phyloP scores from a whole-genome alignment of 1,139 yeast species.

The Yueomyces sp. region DNA sequence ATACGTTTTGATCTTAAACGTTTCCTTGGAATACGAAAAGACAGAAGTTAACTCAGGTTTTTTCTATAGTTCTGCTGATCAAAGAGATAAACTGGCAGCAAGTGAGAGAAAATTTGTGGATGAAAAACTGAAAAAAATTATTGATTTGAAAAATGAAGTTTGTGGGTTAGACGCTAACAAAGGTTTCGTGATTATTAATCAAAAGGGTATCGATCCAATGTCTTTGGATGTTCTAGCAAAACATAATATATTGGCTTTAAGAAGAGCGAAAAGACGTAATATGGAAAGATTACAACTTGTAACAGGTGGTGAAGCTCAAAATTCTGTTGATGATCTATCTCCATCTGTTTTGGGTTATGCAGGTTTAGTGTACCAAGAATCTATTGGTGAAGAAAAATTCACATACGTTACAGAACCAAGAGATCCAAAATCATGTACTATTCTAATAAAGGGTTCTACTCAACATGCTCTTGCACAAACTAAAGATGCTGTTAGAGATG shows the following conservation, averaged over 20 bases:
- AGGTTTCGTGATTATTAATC: slow-evolving; percentile 92
- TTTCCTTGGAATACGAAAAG: slow-evolving; percentile 91
- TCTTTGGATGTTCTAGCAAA: slow-evolving; percentile 89
- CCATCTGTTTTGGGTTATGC: slow-evolving; percentile 81
- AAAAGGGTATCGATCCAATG: slow-evolving; percentile 98
- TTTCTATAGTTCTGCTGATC: slow-evolving; percentile 90
- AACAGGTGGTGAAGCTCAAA: slow-evolving; percentile 97
- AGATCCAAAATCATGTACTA: slow-evolving; percentile 85
- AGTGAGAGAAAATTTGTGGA: slow-evolving; percentile 92
- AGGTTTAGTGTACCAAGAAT: slow-evolving; percentile 83
- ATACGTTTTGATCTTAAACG: slow-evolving; percentile 74
- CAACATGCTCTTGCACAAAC: slow-evolving; percentile 81
- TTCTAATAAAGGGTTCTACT: slow-evolving; percentile 87
- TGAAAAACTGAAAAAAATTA: slow-evolving; percentile 80
- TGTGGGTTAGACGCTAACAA: slow-evolving; percentile 63
- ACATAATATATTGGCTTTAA: slow-evolving; percentile 82
- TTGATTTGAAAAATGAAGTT: slow-evolving; percentile 85
- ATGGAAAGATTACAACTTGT: slow-evolving; percentile 97
- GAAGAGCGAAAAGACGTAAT: slow-evolving; percentile 97
- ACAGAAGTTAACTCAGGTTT: slow-evolving; percentile 96
- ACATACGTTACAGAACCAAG: slow-evolving; percentile 88
- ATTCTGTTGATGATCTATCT: slow-evolving; percentile 87
- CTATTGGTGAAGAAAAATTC: slow-evolving; percentile 94
- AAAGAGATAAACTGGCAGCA: slow-evolving; percentile 88
- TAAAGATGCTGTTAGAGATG: slow-evolving; percentile 95